phyloP scores from a whole-genome alignment of 2,329 filamentous ascomycete species.

The Pleoardoris graminearum region DNA sequence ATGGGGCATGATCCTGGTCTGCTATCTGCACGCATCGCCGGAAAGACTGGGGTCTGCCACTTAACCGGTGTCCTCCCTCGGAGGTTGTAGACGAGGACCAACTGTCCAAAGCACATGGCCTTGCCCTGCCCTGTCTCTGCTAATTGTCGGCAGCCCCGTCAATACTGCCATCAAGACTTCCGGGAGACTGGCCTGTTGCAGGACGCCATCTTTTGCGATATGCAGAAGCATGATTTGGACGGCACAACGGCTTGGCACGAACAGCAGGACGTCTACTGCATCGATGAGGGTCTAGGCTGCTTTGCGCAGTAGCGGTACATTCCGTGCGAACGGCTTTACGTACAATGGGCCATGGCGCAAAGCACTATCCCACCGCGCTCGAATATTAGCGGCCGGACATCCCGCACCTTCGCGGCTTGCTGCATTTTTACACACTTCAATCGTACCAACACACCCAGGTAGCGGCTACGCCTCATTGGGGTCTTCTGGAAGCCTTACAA shows the following conservation, averaged over 20 bases:
- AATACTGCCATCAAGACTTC: not conserved
- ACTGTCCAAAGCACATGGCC: not conserved
- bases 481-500: conserved; percentile 13
- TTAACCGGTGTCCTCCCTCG: not conserved
- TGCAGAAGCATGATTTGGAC: conserved; percentile 1
- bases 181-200: not conserved
- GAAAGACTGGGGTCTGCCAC: not conserved
- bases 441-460: conserved; percentile 13
- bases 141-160: not conserved
- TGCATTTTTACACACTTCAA: conserved; percentile 7
- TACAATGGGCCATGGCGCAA: conserved; percentile 2
- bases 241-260: not conserved
- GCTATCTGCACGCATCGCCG: not conserved
- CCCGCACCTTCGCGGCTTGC: conserved; percentile 13
- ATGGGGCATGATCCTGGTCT: not conserved
- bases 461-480: conserved; percentile 12
- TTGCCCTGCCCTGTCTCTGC: not conserved
- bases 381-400: conserved; percentile 3
- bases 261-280: conserved; percentile 17
- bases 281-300: conserved; percentile 9
- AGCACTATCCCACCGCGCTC: not conserved
- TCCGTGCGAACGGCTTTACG: conserved; percentile 1
- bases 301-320: not conserved
- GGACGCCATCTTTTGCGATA: not conserved
- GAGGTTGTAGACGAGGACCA: not conserved